Conservation (phyloP, 176 grass and related monocot genomes). For the Oryza brachyantha region DNA sequence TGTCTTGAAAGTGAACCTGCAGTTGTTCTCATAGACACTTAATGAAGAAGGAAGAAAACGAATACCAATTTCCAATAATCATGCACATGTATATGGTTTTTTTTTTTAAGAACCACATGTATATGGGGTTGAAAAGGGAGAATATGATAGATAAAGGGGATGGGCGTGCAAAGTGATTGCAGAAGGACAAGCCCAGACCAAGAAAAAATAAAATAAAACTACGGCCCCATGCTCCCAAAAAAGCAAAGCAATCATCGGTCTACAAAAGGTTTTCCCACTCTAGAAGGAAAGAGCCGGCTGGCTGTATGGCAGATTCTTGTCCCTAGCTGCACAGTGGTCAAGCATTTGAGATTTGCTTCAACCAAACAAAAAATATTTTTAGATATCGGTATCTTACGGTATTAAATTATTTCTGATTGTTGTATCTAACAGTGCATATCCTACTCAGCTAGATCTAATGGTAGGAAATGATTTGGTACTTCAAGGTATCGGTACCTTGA, state of each 20-base stretch:
- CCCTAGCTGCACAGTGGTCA: background rate
- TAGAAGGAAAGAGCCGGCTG: background rate
- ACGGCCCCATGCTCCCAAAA: background rate
- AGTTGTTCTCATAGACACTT: background rate
- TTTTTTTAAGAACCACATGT: no score
- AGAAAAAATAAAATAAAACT: no score
- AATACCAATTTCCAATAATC: background rate
- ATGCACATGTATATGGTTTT: no score
- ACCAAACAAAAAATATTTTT: no score
- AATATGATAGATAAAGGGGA: background rate
- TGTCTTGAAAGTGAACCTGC: no score
- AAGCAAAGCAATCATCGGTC: background rate
- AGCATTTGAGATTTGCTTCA: no score
- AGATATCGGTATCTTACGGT: no score
- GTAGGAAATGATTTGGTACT: no score
- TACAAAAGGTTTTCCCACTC: background rate
- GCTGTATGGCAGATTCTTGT: background rate
- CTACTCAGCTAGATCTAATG: no score
- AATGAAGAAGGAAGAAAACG: background rate
- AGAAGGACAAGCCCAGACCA: background rate
- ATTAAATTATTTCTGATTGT: no score
- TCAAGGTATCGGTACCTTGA: no score
- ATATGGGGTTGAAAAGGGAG: background rate
- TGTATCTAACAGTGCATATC: no score
- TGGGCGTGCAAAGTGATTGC: background rate